These are phyloP conservation scores for Eucalyptus marginata DNA, from an alignment of 345 rosid genomes.

Conservation along the genomic window DNA sequence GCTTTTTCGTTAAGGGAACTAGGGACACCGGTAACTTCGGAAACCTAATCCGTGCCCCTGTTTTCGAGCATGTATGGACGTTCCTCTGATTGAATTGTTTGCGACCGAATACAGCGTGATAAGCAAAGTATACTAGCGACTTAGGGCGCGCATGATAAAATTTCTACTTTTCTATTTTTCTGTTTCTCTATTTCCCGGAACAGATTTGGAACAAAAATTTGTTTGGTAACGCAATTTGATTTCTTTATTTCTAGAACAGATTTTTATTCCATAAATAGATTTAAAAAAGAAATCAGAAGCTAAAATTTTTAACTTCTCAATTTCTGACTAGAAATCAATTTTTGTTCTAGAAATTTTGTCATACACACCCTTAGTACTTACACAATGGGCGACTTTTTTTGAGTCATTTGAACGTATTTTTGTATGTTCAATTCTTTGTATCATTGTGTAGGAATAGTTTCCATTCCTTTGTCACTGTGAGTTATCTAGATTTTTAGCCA, in stretches of 20 bases:
- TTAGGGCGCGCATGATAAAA: not conserved
- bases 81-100: not conserved
- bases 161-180: too few species aligned
- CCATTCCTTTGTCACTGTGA: not conserved
- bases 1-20: not conserved
- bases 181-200: too few species aligned
- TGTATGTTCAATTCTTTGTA: rapidly evolving
- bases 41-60: not conserved
- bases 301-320: too few species aligned
- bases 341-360: too few species aligned
- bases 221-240: too few species aligned
- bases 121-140: not conserved
- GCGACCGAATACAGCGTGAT: too few species aligned
- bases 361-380: not conserved
- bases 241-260: too few species aligned
- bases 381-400: not conserved
- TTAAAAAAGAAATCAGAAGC: too few species aligned
- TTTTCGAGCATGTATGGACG: not conserved
- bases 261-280: too few species aligned
- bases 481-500: not conserved
- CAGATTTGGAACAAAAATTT: too few species aligned
- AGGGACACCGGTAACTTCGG: not conserved
- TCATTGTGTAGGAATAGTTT: not conserved
- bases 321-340: too few species aligned
- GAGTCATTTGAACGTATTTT: rapidly evolving